phyloP scores from a whole-genome alignment of 257 asterid species.

The Scutellaria galericulata region DNA sequence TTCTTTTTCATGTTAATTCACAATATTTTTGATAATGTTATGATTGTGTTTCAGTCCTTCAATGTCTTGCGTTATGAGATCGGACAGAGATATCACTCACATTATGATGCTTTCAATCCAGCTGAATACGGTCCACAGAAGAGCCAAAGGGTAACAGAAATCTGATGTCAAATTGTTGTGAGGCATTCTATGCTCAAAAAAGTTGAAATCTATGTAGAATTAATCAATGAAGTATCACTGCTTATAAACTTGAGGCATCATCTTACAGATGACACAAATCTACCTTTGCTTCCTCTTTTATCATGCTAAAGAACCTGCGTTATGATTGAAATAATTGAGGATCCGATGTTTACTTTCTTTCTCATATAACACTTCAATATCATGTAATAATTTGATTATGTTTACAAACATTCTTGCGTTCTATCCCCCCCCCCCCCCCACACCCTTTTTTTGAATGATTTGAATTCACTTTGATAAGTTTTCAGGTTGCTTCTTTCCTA shows the following conservation, averaged over 20 bases:
- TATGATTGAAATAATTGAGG: not conserved
- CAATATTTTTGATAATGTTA: constrained; percentile 29
- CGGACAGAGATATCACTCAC: constrained; percentile 88
- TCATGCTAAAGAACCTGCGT: constrained; percentile 17
- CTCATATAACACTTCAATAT: too few species aligned
- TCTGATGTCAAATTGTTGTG: constrained; percentile 20
- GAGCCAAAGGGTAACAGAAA: constrained; percentile 82
- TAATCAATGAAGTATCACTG: constrained; percentile 2
- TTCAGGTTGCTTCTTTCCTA: constrained; percentile 90
- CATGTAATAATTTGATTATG: too few species aligned
- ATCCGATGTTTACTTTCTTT: not conserved
- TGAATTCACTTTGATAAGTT: constrained; percentile 25
- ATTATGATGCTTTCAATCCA: constrained; percentile 91
- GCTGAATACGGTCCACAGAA: constrained; percentile 92
- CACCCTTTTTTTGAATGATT: constrained; percentile 16
- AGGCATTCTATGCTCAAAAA: constrained; percentile 6
- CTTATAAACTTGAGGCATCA: constrained; percentile 12
- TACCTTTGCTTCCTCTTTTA: not conserved
- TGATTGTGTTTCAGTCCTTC: constrained; percentile 70
- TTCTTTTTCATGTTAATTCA: constrained; percentile 16
- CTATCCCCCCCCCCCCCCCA: too few species aligned
- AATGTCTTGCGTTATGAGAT: constrained; percentile 86
- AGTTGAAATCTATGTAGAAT: not conserved
- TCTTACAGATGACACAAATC: not conserved
- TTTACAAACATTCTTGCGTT: too few species aligned